Base-by-base conservation (phyloP, 108 stramenopile genomes). In the Fragilaria crotonensis region DNA sequence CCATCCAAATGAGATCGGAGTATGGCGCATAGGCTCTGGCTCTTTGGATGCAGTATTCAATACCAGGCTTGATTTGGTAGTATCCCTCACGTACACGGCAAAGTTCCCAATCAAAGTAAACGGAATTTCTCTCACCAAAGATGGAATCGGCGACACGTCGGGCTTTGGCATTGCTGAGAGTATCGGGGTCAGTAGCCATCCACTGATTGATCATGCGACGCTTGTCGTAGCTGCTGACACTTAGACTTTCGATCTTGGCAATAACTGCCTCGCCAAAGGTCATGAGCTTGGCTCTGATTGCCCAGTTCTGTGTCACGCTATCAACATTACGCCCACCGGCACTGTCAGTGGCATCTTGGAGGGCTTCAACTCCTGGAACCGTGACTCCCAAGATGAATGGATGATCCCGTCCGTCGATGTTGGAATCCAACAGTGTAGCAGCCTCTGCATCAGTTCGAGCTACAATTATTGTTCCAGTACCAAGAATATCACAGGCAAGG, bases 401-500 rank as follows among this genome's bases (percentile, higher is more conserved):
- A 72, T 97, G 95, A 60, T 97, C 97, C n/a, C 93, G 79, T 21
- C 82, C 82, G 73, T 97, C 97, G 53, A 93, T 76, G 80, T 95
- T 95, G 49, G 79, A 90, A 62, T 95, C 94, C 49, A 97, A 72
- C 50, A 97, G 66, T n/a, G 93, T 93, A 32, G 97, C 97, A 21
- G 97, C 94, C 72, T 97, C 95, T 25, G 93, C 95, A 76, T 97
- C 97, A 1, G 97, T 97, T 17, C 97, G 64, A 0, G 94, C 90
- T 0, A 97, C 89, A 66, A 97, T 76, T 22, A 97, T 54, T 52
- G 87, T 73, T 52, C 84, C 73, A 41, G 83, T 72, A 21, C 95
- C 95, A 54, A 96, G 69, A 57, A 96, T 83, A 73, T 96, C 97
- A 21, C 80, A 78, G 36, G 95, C 93, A 41, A 97, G 66, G 25